These are phyloP conservation scores for Colletotrichum caudatum DNA, from an alignment of 2,329 filamentous ascomycete species.

Conservation along the genomic window DNA sequence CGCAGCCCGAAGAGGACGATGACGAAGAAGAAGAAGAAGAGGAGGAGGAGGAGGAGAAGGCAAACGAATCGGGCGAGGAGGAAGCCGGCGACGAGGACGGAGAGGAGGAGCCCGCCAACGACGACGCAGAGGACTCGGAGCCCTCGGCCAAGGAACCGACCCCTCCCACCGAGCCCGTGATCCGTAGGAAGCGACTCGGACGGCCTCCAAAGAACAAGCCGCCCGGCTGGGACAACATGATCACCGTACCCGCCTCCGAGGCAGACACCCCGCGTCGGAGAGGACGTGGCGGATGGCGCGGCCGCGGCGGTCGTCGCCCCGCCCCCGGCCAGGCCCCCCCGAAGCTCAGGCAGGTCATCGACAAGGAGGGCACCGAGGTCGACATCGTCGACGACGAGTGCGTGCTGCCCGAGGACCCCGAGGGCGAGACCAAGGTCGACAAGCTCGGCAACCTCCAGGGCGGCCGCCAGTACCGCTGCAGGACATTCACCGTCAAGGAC, in stretches of 20 bases:
- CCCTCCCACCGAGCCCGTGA: constrained; percentile 68
- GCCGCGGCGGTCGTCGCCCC: constrained; percentile 74
- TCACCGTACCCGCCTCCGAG: constrained; percentile 67
- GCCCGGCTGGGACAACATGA: constrained; percentile 79
- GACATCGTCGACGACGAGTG: constrained; percentile 94
- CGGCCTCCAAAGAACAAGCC: constrained; percentile 87
- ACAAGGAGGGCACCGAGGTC: constrained; percentile 93
- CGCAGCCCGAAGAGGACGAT: constrained; percentile 49
- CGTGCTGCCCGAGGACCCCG: constrained; percentile 84
- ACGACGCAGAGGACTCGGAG: constrained; percentile 55
- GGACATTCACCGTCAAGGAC: constrained; percentile 91
- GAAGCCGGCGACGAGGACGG: constrained; percentile 64
- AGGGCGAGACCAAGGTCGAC: constrained; percentile 94
- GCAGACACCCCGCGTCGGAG: constrained; percentile 71
- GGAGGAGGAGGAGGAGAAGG: constrained; percentile 47
- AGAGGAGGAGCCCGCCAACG: constrained; percentile 63
- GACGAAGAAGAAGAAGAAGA: constrained; percentile 63
- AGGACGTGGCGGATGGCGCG: constrained; percentile 78
- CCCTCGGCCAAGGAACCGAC: constrained; percentile 63
- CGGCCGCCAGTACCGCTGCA: constrained; percentile 92
- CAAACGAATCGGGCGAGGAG: constrained; percentile 54
- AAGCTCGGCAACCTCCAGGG: constrained; percentile 85
- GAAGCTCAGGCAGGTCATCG: constrained; percentile 85
- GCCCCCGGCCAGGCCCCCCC: constrained; percentile 79
- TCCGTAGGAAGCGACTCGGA: constrained; percentile 83